Percentiles rank a stretch among this genome's conserved stretches.
Evolutionary conservation across 192 early-diverging fungal genomes (phyloP).

Genomic region (Diversispora eburnea): DNA sequence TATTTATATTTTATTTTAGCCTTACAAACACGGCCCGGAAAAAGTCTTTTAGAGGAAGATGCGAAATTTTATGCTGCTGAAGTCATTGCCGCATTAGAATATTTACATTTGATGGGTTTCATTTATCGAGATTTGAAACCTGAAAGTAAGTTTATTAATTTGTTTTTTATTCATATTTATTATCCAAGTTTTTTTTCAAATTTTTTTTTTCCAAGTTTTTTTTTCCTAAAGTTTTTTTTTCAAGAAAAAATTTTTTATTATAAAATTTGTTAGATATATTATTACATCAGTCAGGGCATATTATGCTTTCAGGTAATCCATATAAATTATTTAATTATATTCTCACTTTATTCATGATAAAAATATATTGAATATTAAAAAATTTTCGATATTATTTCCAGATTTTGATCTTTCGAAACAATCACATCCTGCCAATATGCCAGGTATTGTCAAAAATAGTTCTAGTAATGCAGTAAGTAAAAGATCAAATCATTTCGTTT

Average conservation of each 20-base stretch:
- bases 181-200: neutral
- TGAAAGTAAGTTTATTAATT: conserved; percentile 66
- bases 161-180: neutral
- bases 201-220: neutral
- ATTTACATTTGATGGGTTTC: conserved; percentile 92
- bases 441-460: conserved; percentile 58
- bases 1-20: conserved; percentile 41
- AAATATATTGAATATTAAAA: neutral
- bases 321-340: neutral
- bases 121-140: conserved; percentile 99
- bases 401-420: conserved; percentile 99
- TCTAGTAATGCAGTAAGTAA: conserved; percentile 53
- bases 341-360: neutral
- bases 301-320: conserved; percentile 68
- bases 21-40: conserved; percentile 83
- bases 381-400: neutral
- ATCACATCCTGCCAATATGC: conserved; percentile 75
- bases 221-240: conserved; percentile 28
- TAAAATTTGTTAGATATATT: conserved; percentile 62
- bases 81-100: conserved; percentile 92
- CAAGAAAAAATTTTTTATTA: conserved; percentile 29
- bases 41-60: conserved; percentile 83
- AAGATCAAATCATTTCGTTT: neutral
- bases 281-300: conserved; percentile 92
- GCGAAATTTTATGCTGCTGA: conserved; percentile 98